Evolutionary conservation across 73 alveolate genomes (phyloP), one percentile per base, ranked within the genome.

Genomic region (Paramecium biaurelia): DNA sequence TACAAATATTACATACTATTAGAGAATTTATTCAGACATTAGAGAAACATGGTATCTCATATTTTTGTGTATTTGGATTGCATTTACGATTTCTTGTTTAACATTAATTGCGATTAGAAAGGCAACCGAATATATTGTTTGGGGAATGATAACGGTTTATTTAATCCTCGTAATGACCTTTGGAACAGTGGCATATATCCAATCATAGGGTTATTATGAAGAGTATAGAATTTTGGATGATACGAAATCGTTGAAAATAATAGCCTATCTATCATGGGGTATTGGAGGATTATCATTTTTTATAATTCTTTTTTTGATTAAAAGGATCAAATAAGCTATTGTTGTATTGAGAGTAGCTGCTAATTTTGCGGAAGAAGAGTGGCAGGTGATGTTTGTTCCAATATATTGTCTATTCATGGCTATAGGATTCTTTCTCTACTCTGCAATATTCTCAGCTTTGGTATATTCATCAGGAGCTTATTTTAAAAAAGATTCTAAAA

Each of bases 401-500:
- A 56, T 98, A 32, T 34, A 96, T 15, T 93, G 85, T 95, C 96
- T 85, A 8, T 93, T n/a, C 12, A 85, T 96, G 68, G 85, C 85
- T 20, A 90, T 92, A 7, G 93, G 82, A 32, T 96, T 97, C 95
- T 42, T 95, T 20, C 95, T 74, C 5, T 93, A 93, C 89, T 98
- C 99, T 99, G 85, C 92, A 67, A 11, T 92, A 68, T 76, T 94
- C n/a, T 95, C 99, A 15, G 84, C 96, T 30, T 95, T 93, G 85
- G 76, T 96, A 41, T 95, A 90, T 92, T 86, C 98, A 12, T 92
- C 97, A 2, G 9, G 1, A 10, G 99, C 99, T 7, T 97, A 95
- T 14, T 76, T 95, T 26, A 95, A 90, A 7, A 89, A 93, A 63
- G 11, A 93, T 12, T 12, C 38, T 21, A 86, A 87, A 0, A 79